These are phyloP conservation scores for Populus trichocarpa DNA, from an alignment of 441 rosid species.

Conservation along the genomic window DNA sequence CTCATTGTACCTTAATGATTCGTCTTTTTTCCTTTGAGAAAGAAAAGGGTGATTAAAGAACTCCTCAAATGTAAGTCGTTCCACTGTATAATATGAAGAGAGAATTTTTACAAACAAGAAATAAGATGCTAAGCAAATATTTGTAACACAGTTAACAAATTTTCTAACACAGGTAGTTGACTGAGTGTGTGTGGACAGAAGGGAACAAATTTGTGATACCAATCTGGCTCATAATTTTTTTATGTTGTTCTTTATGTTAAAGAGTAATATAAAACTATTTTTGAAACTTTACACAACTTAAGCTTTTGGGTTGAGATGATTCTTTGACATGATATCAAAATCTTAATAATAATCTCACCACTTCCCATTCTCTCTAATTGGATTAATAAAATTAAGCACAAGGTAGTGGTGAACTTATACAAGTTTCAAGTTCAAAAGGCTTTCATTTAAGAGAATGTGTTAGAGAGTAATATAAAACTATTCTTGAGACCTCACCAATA, in stretches of 20 bases:
- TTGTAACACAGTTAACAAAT: neutral
- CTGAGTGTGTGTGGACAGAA: too few species aligned
- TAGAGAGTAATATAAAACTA: too few species aligned
- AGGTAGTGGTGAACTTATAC: too few species aligned
- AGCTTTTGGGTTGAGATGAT: too few species aligned
- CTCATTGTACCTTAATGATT: slow-evolving; percentile 49
- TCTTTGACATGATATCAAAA: too few species aligned
- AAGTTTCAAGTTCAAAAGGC: too few species aligned
- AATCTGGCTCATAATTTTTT: neutral
- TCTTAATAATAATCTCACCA: too few species aligned
- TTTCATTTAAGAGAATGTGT: too few species aligned
- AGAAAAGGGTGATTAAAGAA: slow-evolving; percentile 72
- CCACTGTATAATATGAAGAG: slow-evolving; percentile 42
- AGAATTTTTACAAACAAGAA: neutral
- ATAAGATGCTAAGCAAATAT: neutral
- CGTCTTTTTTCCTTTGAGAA: slow-evolving; percentile 40
- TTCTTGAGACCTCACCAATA: too few species aligned
- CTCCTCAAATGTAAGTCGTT: slow-evolving; percentile 75
- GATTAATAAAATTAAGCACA: too few species aligned
- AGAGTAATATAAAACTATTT: too few species aligned
- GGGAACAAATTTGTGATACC: neutral
- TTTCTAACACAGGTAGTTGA: neutral
- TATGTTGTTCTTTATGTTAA: neutral
- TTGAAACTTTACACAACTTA: neutral
- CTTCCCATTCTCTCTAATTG: too few species aligned